A percentile compares a stretch with the other conserved stretches of the same genome.
These are phyloP conservation scores for Aspergillus pseudoterreus DNA, from an alignment of 2,329 filamentous ascomycete species.

Conservation along the genomic window DNA sequence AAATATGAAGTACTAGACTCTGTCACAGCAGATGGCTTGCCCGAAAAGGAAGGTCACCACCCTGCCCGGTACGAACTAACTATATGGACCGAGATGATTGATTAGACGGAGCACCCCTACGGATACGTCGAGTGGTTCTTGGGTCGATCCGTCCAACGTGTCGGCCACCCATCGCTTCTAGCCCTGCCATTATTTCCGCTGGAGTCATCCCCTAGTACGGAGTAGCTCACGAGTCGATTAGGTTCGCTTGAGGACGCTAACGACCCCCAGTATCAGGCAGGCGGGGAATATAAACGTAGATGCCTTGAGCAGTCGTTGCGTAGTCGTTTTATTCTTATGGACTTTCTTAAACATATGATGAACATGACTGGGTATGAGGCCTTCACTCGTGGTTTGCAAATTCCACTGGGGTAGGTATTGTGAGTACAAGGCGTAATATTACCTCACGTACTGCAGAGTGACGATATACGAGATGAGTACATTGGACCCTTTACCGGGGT, in stretches of 20 bases:
- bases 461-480: no score
- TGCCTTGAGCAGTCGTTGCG: neutral
- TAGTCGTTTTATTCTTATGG: no score
- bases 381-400: no score
- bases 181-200: conserved; percentile 5
- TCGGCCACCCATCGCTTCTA: conserved; percentile 1
- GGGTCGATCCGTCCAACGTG: conserved; percentile 10
- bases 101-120: neutral
- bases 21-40: neutral
- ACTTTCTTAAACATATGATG: no score
- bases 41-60: conserved; percentile 2
- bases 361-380: no score
- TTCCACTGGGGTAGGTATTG: no score
- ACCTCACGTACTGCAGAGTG: neutral
- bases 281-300: neutral
- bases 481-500: no score
- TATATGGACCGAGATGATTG: neutral
- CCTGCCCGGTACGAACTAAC: neutral
- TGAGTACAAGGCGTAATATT: no score
- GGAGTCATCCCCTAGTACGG: neutral
- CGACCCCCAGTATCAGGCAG: neutral
- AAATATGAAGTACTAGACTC: neutral
- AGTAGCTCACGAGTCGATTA: conserved; percentile 8
- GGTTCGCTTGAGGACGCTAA: no score
- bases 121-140: conserved; percentile 1